Base-by-base conservation (phyloP, 768 basidiomycete species). In the Rhizopogon vesiculosus region DNA sequence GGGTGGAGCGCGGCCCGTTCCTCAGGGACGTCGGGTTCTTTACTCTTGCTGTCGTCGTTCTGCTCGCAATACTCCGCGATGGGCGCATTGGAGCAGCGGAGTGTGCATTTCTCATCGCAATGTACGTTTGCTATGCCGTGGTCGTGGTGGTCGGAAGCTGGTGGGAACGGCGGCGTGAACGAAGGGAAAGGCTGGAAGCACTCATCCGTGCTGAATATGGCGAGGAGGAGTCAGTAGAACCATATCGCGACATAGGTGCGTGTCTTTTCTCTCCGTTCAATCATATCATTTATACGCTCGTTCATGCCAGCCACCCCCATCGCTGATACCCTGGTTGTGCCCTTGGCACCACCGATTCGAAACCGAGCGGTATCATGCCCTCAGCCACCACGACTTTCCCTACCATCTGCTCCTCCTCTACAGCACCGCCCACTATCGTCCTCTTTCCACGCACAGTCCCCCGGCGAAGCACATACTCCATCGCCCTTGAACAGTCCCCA, bases 1-100 rank as follows among this genome's bases (percentile, higher is more conserved):
- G 83, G 61, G 93, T 98, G 29, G 76, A 87, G 35, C 83, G 77
- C 0, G 74, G 77, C 16, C 87, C 91, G 0, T 99, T 98, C 74
- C 71, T 98, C 10, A 87, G 97, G 40, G 97, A 99, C 69, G 90
- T 96, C 33, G 87, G 91, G 5, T 98, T 98, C 78, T 98, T 98
- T 72, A 84, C 89, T n/a, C 63, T 82, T 9, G 89, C 96, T 0
- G 84, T 98, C 42, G 53, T 71, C n/a, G 61, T 90, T n/a, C 76
- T 97, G 1, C 77, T 98, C 12, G 65, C 79, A 15, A 91, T 91
- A 38, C 78, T 98, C 7, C 81, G 78, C 65, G 97, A 99, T 65
- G 84, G 86, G 5, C 70, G 72, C 28, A 86, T 99, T 51, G 73
- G 73, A 51, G 70, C 75, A 7, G 85, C 82, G 80, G 97, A 99